Base-by-base conservation (phyloP, 768 basidiomycete genomes). In the Russula brevipes region DNA sequence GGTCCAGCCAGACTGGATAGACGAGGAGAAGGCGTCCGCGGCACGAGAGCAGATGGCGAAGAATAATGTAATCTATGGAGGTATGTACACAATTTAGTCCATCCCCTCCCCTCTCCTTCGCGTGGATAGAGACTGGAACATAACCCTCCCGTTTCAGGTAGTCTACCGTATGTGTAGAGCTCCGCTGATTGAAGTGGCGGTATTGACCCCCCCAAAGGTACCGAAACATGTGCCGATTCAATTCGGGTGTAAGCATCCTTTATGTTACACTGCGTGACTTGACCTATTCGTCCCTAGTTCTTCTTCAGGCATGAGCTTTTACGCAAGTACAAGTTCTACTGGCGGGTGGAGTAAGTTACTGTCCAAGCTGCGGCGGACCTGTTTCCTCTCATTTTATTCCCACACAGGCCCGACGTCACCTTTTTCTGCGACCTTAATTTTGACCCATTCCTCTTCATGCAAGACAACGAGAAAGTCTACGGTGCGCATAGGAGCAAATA, bases 201-300 rank as follows among this genome's bases (percentile, higher is more conserved):
- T 50, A 64, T 36, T 33, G 54, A 41, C 55, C 17, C 57, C 57
- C 30, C 54, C 55, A 38, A 68, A 87, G 84, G 19, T 96, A 97
- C 71, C 85, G 94, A 45, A 94, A 96, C 69, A 96, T 97, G 95
- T 97, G 95, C 74, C 85, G 95, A 11, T 98, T 87, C 76, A 93
- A 95, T 75, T 94, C 91, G 52, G 93, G 91, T 38, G 91, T 92
- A 74, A 67, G 85, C 76, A 6, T 16, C 38, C 19, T 16, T 42
- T 17, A 45, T n/a, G 16, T 57, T 24, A 8, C 14, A 16, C 19
- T 33, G 30, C 5, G 45, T 17, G 3, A 5, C 33, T 44, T 38
- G 24, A 38, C 49, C 19, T 30, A 5, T 12, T 39, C 8, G 45
- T 19, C 35, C 56, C 14, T 57, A 82, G 78, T 81, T 79, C 76